These are phyloP conservation scores for Trichoderma asperelloides DNA, from an alignment of 495 filamentous ascomycete species.

Conservation along the genomic window DNA sequence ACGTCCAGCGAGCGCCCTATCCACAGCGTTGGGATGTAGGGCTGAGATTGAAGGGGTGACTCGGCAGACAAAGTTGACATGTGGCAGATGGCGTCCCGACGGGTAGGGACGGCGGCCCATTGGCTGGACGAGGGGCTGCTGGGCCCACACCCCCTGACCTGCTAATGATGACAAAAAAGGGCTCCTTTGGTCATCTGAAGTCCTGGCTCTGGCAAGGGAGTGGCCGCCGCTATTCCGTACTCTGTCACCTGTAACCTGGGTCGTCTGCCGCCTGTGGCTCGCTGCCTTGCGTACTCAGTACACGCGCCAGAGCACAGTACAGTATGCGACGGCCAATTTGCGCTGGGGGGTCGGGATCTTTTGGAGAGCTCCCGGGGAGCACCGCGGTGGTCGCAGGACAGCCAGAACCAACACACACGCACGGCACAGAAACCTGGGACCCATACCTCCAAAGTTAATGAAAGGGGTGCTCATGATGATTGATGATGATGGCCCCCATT, in stretches of 20 bases:
- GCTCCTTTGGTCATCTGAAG: background rate
- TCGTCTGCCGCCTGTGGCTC: background rate
- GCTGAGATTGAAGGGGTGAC: background rate
- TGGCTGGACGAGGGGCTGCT: background rate
- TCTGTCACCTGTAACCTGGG: background rate
- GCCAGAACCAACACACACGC: background rate
- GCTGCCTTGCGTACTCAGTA: background rate
- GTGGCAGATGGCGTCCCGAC: conserved; percentile 8
- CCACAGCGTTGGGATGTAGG: conserved; percentile 8
- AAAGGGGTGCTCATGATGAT: background rate
- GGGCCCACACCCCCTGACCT: background rate
- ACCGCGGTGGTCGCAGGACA: background rate
- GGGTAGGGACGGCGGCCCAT: conserved; percentile 2
- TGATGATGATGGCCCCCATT: background rate
- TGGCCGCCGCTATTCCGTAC: background rate
- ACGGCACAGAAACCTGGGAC: background rate
- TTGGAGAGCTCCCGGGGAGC: background rate
- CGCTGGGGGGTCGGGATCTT: background rate
- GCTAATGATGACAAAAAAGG: background rate
- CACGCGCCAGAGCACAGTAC: background rate
- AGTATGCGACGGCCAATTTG: background rate
- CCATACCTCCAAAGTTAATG: background rate
- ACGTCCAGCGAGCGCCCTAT: background rate
- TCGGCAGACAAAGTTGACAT: conserved; percentile 4
- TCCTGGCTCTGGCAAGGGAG: conserved; percentile 1